Evolutionary conservation across 1,139 yeast genomes (phyloP).

Genomic region (Scheffersomyces illinoinensis): DNA sequence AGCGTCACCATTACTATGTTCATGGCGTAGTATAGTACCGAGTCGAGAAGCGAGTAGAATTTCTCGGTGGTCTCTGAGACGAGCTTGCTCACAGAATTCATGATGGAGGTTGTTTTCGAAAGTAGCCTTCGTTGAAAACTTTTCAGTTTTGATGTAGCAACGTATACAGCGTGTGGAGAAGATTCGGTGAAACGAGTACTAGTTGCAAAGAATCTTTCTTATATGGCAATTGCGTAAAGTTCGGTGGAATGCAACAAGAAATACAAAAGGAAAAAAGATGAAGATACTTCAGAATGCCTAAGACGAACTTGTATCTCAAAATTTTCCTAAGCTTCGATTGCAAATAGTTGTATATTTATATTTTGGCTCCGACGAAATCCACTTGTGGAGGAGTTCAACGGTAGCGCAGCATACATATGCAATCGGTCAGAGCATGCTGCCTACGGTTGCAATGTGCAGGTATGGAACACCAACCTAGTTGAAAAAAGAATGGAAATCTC

Average conservation of each 20-base stretch:
- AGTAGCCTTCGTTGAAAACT: neutral
- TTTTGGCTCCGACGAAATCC: neutral
- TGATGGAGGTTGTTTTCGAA: neutral
- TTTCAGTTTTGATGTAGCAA: neutral
- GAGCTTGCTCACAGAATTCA: neutral
- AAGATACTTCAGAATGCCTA: neutral
- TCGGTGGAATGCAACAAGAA: neutral
- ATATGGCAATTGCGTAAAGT: neutral
- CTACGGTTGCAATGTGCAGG: neutral
- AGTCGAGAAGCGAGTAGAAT: conserved; percentile 22
- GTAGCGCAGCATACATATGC: neutral
- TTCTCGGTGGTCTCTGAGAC: conserved; percentile 9
- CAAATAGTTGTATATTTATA: neutral
- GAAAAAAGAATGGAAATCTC: neutral
- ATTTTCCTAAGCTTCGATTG: neutral
- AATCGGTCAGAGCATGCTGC: neutral
- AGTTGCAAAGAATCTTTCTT: neutral
- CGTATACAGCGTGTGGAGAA: neutral
- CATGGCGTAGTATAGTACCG: conserved; percentile 28
- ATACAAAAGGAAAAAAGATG: neutral
- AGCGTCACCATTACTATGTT: conserved; percentile 27
- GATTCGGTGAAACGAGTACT: neutral
- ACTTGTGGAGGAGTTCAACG: neutral
- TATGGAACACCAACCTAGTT: neutral
- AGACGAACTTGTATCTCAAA: neutral